Evolutionary conservation across 495 filamentous ascomycete species (phyloP), one percentile per base, ranked within the genome.

Genomic region (Chaetomidium leptoderma): DNA sequence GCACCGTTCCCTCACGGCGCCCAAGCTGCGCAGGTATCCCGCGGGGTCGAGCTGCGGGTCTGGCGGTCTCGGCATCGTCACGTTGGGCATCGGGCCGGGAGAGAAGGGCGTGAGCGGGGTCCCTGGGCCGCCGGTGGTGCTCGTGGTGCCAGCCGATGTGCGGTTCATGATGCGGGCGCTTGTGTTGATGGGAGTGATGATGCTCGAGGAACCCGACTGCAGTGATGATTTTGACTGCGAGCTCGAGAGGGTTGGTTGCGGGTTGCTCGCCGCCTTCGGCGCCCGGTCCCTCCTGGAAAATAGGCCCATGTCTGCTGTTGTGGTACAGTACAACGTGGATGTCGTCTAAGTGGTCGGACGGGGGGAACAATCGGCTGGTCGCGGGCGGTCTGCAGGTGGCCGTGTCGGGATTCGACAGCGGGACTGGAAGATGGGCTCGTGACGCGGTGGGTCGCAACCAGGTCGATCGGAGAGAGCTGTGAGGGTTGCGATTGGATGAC

Each of bases 11-110:
- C 95, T 81, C 10, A 98, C 91, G 21, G 93, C 84, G 67, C 89
- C 84, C 63, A 98, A 84, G 72, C 92, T 97, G 60, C 88, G 81
- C 57, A 98, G 83, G 73, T 97, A 98, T 52, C 85, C 91, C 14
- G 89, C 92, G 16, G 93, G 93, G 68, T 98, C 92, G 61, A 95
- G 77, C 48, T 83, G 81, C 63, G 93, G 92, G 76, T 97, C 93
- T 39, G 93, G 92, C 5, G 90, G 83, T 68, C 81, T 86, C 49
- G 93, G 89, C 24, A 97, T 82, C 49, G 90, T 79, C 59, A 95
- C 76, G 64, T 71, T 75, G 55, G 74, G 73, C 32, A 67, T 63
- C 4, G 55, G 63, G 26, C 71, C 65, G 16, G 74, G 75, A 19
- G 74, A 74, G 42, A 76, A 67, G 29, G 75, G 74, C n/a, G 74